phyloP scores from a whole-genome alignment of 2,329 filamentous ascomycete genomes.

The Nemania sp. region DNA sequence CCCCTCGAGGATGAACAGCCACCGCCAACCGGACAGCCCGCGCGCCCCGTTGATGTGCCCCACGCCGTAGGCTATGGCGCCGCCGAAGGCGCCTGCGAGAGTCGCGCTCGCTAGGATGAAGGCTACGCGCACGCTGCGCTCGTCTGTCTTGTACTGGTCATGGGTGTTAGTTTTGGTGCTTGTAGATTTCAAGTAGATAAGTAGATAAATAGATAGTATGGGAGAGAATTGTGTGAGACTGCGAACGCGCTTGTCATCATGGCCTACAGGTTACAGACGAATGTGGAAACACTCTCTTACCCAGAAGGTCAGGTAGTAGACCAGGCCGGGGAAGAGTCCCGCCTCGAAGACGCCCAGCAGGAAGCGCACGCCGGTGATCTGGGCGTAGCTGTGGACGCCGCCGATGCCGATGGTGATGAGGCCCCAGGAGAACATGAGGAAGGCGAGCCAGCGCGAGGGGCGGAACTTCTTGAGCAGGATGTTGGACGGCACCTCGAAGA shows the following conservation, averaged over 20 bases:
- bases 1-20: constrained; percentile 60
- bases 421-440: constrained; percentile 71
- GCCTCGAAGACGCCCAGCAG: constrained; percentile 72
- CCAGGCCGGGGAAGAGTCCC: constrained; percentile 70
- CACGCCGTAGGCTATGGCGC: constrained; percentile 73
- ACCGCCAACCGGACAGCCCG: constrained; percentile 71
- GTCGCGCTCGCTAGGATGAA: constrained; percentile 72
- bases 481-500: constrained; percentile 70
- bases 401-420: constrained; percentile 70
- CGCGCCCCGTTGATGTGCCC: constrained; percentile 69
- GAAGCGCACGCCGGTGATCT: constrained; percentile 69
- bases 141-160: constrained; percentile 64
- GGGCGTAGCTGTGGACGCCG: constrained; percentile 62
- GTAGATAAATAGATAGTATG: neutral
- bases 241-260: too few relatives aligned
- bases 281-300: too few relatives aligned
- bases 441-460: constrained; percentile 66
- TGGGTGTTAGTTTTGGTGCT: neutral
- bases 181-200: too few relatives aligned
- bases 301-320: constrained; percentile 73
- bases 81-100: constrained; percentile 75
- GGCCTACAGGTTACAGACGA: too few relatives aligned
- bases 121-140: constrained; percentile 72
- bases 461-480: constrained; percentile 67
- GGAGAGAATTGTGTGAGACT: too few relatives aligned